phyloP scores from a whole-genome alignment of 169 alveolate species.

The Eimeria falciformis region DNA sequence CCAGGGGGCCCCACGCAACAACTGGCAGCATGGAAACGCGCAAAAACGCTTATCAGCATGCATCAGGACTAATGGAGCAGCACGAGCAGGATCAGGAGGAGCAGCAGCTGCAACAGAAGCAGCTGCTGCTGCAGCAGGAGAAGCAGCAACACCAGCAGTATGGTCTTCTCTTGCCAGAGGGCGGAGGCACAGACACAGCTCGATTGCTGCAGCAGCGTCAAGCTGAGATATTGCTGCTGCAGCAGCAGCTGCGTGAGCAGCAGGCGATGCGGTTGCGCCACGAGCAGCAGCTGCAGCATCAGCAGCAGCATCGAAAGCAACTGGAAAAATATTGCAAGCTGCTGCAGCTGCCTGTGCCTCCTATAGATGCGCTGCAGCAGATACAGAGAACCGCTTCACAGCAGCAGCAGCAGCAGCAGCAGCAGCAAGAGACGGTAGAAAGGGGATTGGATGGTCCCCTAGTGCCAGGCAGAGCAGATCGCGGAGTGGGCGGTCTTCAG shows the following conservation, averaged over 20 bases:
- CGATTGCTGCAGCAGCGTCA: conserved; percentile 45
- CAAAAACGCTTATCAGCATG: too few relatives aligned
- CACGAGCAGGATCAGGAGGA: not conserved
- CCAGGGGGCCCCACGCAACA: too few relatives aligned
- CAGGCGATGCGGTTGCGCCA: conserved; percentile 16
- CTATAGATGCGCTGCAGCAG: conserved; percentile 26
- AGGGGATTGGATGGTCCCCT: too few relatives aligned
- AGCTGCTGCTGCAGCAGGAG: not conserved
- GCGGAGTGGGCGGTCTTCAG: not conserved
- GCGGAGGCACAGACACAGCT: not conserved
- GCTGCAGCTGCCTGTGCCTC: conserved; percentile 2
- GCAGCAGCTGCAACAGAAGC: conserved; percentile 6
- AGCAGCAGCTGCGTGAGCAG: conserved; percentile 44
- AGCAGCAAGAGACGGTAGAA: too few relatives aligned
- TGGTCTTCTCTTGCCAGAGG: too few relatives aligned
- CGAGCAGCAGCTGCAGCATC: conserved; percentile 27
- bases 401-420: conserved; percentile 1
- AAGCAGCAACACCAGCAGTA: not conserved
- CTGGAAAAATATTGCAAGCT: conserved; percentile 30
- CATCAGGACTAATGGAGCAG: not conserved
- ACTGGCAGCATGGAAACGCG: too few relatives aligned
- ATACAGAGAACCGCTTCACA: not conserved
- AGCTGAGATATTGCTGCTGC: conserved; percentile 27
- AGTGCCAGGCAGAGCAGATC: not conserved
- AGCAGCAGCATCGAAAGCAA: conserved; percentile 10